These are phyloP conservation scores for Cercospora sesami DNA, from an alignment of 2,329 filamentous ascomycete species.

Conservation along the genomic window DNA sequence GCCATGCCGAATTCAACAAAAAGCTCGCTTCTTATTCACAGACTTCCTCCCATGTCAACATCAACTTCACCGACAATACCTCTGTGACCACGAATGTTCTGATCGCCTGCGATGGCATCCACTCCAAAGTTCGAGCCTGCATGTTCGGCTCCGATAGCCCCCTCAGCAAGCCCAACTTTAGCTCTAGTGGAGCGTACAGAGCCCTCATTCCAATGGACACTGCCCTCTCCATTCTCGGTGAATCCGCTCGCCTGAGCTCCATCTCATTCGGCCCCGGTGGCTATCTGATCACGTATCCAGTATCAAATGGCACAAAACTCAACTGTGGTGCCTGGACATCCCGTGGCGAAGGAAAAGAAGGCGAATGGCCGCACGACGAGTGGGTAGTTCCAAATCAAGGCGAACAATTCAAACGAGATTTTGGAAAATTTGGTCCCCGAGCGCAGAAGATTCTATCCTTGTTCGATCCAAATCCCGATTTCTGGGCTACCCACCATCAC, in stretches of 20 bases:
- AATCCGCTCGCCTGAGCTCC: conserved; percentile 28
- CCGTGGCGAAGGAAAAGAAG: conserved; percentile 41
- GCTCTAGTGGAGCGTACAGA: conserved; percentile 61
- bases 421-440: conserved; percentile 45
- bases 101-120: conserved; percentile 66
- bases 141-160: conserved; percentile 53
- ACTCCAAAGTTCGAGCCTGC: conserved; percentile 55
- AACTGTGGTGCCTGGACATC: conserved; percentile 51
- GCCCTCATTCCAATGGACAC: conserved; percentile 60
- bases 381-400: conserved; percentile 46
- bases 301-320: conserved; percentile 57
- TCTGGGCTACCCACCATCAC: conserved; percentile 53
- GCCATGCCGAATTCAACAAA: conserved; percentile 26
- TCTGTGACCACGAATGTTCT: conserved; percentile 49
- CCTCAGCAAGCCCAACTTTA: conserved; percentile 52
- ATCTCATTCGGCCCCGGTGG: conserved; percentile 52
- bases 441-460: conserved; percentile 42
- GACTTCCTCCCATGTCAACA: conserved; percentile 28
- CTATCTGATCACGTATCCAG: conserved; percentile 63
- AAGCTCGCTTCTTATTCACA: conserved; percentile 20
- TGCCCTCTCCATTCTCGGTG: conserved; percentile 42
- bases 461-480: conserved; percentile 45
- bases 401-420: conserved; percentile 46
- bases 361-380: conserved; percentile 42
- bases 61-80: conserved; percentile 50